Conservation (phyloP, 2,329 filamentous ascomycete genomes). For the Tolypocladium tundrense region DNA sequence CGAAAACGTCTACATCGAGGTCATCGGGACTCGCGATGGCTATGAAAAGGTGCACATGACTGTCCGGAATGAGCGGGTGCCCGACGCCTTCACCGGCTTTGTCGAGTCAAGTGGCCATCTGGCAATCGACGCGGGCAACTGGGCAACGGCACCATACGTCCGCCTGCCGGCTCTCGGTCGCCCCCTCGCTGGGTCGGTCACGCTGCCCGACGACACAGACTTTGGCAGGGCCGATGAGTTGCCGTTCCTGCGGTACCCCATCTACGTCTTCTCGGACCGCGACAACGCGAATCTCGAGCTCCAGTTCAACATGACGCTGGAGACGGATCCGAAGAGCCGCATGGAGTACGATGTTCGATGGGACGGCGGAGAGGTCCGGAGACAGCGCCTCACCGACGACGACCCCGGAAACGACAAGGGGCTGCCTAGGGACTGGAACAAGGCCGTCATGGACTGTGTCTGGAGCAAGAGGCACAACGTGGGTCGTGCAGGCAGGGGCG, state of each 20-base stretch:
- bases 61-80: constrained; percentile 11
- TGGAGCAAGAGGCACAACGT: constrained; percentile 32
- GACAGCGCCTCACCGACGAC: constrained; percentile 19
- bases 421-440: constrained; percentile 36
- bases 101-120: constrained; percentile 22
- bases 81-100: constrained; percentile 23
- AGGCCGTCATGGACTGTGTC: constrained; percentile 36
- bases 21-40: constrained; percentile 24
- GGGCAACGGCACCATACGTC: constrained; percentile 12
- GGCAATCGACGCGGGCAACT: constrained; percentile 21
- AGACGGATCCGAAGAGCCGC: constrained; percentile 36
- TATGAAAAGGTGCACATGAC: constrained; percentile 24
- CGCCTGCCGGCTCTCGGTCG: constrained; percentile 20
- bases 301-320: constrained; percentile 31
- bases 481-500: constrained; percentile 11
- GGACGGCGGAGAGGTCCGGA: constrained; percentile 25
- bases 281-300: constrained; percentile 16
- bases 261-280: constrained; percentile 18
- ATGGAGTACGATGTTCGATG: constrained; percentile 41
- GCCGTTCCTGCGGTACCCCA: constrained; percentile 16
- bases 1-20: constrained; percentile 27
- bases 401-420: constrained; percentile 17
- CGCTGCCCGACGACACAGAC: constrained; percentile 7
- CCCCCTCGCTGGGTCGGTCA: constrained; percentile 11
- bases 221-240: constrained; percentile 7